Evolutionary conservation across 1,139 yeast species (phyloP).

Genomic region (Suhomyces panamericanus): DNA sequence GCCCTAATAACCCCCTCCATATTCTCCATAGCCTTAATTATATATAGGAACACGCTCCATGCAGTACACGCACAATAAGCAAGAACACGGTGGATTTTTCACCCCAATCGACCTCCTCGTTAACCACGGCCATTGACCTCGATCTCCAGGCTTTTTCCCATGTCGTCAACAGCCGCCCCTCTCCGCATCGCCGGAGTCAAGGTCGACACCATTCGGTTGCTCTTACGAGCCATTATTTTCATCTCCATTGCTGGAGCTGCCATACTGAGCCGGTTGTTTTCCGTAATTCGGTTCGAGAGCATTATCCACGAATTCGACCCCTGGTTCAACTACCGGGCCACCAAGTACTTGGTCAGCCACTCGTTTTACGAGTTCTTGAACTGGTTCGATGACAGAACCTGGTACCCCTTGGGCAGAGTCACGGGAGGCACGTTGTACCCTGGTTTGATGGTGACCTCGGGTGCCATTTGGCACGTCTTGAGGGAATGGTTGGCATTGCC

Average conservation of each 20-base stretch:
- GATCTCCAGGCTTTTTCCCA: neutral
- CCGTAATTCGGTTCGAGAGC: conserved; percentile 85
- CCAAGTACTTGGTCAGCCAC: conserved; percentile 81
- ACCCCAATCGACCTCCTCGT: neutral
- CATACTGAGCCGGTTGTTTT: conserved; percentile 77
- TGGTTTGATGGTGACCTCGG: conserved; percentile 96
- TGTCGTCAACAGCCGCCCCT: conserved; percentile 10
- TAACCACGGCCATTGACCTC: neutral
- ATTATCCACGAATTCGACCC: conserved; percentile 99
- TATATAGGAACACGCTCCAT: neutral
- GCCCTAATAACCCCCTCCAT: too few species aligned
- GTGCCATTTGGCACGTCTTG: conserved; percentile 78
- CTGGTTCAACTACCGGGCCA: conserved; percentile 97
- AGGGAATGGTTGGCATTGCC: conserved; percentile 71
- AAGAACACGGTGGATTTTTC: conserved; percentile 15
- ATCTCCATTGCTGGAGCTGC: conserved; percentile 86
- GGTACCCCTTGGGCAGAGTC: conserved; percentile 99
- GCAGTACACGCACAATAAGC: conserved; percentile 6
- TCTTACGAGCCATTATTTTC: conserved; percentile 65
- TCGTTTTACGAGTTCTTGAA: conserved; percentile 89
- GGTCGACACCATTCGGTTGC: conserved; percentile 44
- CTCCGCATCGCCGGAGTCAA: conserved; percentile 37
- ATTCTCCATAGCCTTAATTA: neutral
- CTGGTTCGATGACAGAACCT: conserved; percentile 98
- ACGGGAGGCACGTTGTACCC: conserved; percentile 99